Conservation (phyloP, 164 flowering plant genomes). For the Taxillus chinensis region DNA sequence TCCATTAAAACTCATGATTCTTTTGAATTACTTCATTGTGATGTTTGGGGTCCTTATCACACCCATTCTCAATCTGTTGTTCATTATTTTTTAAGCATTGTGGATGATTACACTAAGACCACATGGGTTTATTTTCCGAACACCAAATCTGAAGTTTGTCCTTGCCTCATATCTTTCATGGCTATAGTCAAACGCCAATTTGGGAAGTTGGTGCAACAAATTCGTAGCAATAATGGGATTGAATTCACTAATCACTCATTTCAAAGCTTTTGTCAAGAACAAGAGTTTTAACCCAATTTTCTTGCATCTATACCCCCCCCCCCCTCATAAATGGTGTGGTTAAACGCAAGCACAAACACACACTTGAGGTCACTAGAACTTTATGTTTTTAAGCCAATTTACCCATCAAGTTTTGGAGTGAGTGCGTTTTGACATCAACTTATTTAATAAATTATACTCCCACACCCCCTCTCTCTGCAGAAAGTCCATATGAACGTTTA, state of each 20-base stretch:
- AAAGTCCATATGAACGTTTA: background rate
- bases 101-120: background rate
- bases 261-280: background rate
- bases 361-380: background rate
- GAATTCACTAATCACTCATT: background rate
- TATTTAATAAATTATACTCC: constrained; percentile 1
- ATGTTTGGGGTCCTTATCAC: constrained; percentile 4
- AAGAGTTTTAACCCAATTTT: constrained; percentile 1
- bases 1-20: background rate
- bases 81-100: constrained; percentile 1
- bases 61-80: background rate
- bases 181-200: background rate
- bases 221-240: background rate
- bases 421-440: background rate
- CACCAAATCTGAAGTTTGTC: background rate
- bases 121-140: background rate
- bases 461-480: background rate
- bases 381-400: background rate
- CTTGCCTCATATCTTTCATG: too few species aligned
- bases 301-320: background rate
- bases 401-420: background rate
- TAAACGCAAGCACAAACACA: too few species aligned
- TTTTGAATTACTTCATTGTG: constrained; percentile 6
- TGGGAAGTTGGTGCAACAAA: background rate
- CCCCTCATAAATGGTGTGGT: constrained; percentile 1